These are phyloP conservation scores for Auricularia auricula-judae DNA, from an alignment of 768 basidiomycete genomes.

Conservation along the genomic window DNA sequence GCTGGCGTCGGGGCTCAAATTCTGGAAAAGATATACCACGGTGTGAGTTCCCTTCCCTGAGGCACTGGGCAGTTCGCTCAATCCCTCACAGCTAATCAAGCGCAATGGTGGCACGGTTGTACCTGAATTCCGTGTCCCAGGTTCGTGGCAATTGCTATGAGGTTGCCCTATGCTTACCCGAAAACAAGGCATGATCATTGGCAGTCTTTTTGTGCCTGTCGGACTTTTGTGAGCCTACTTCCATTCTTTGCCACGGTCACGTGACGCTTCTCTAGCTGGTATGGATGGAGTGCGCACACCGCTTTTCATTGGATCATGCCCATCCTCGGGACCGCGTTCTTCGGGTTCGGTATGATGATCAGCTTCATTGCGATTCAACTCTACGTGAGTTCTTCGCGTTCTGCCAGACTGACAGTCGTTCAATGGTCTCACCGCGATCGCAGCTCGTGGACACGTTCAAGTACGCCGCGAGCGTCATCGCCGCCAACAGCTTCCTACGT, in stretches of 20 bases:
- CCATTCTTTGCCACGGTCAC: not conserved
- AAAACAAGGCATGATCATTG: conserved; percentile 40
- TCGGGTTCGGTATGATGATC: not conserved
- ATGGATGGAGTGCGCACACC: conserved; percentile 71
- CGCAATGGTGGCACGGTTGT: conserved; percentile 47
- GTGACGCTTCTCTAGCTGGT: conserved; percentile 14
- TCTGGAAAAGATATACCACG: conserved; percentile 13
- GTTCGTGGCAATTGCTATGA: conserved; percentile 5
- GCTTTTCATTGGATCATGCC: conserved; percentile 67
- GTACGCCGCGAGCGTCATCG: conserved; percentile 55
- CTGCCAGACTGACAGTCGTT: conserved; percentile 7
- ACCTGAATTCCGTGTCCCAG: conserved; percentile 67
- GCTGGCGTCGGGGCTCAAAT: conserved; percentile 21
- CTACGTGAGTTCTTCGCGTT: not conserved
- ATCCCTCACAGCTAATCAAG: conserved; percentile 11
- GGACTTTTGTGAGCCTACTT: not conserved
- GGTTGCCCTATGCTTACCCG: too few relatives aligned
- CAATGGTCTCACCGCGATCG: conserved; percentile 15
- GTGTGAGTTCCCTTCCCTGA: not conserved
- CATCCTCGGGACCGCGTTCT: conserved; percentile 33
- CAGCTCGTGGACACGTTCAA: conserved; percentile 57
- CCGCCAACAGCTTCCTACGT: conserved; percentile 53
- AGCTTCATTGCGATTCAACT: conserved; percentile 2
- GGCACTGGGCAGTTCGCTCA: not conserved
- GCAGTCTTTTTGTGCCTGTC: conserved; percentile 51